phyloP scores from a whole-genome alignment of 129 eudicot species.

The Chrysanthemum makinoi region DNA sequence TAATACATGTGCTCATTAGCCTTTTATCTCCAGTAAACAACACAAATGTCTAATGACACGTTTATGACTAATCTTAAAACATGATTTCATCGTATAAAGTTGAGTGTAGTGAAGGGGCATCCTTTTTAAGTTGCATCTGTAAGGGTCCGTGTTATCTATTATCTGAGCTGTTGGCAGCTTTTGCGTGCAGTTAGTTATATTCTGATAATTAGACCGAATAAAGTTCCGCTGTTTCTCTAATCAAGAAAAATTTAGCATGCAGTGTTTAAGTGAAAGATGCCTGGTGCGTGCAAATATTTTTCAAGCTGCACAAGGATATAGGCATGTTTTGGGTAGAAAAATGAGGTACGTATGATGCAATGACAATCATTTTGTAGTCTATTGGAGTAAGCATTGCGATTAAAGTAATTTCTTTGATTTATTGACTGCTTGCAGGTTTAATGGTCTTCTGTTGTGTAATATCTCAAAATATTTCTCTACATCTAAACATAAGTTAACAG shows the following conservation, averaged over 20 bases:
- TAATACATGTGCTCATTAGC: no score
- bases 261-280: slow-evolving; percentile 73
- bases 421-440: slow-evolving; percentile 50
- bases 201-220: neutral
- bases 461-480: slow-evolving; percentile 49
- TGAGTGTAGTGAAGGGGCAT: neutral
- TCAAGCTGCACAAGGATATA: slow-evolving; percentile 64
- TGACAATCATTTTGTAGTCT: slow-evolving; percentile 8
- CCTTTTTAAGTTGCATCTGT: neutral
- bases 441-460: slow-evolving; percentile 46
- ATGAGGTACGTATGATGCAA: slow-evolving; percentile 51
- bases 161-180: neutral
- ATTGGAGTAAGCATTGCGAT: slow-evolving; percentile 14
- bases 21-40: no score
- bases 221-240: slow-evolving; percentile 18
- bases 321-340: slow-evolving; percentile 49
- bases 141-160: neutral
- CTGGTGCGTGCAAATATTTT: slow-evolving; percentile 46
- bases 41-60: no score
- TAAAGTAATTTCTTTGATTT: neutral
- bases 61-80: no score
- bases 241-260: slow-evolving; percentile 32
- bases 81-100: neutral
- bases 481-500: slow-evolving; percentile 53
- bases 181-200: slow-evolving; percentile 4